Conservation (phyloP, 495 filamentous ascomycete species). For the Thozetella sp. region DNA sequence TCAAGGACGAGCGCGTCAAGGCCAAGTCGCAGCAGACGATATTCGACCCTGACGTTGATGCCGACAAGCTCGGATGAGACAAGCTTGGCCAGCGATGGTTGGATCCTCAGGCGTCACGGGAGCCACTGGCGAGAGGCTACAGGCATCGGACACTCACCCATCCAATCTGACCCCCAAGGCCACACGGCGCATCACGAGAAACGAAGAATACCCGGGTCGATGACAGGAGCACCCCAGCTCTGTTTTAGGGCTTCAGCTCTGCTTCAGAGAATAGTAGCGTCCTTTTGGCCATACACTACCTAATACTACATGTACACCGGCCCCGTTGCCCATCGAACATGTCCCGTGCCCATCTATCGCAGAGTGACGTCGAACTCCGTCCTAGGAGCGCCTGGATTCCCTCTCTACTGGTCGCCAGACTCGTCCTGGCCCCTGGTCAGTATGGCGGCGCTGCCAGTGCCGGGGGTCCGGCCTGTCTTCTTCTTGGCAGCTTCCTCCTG, state of each 20-base stretch:
- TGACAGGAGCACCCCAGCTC: not conserved
- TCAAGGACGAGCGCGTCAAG: slow-evolving; percentile 87
- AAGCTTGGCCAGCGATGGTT: not conserved
- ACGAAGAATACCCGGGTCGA: not conserved
- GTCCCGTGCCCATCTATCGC: slow-evolving; percentile 5
- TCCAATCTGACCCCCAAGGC: too few relatives aligned
- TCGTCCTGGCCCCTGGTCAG: slow-evolving; percentile 67
- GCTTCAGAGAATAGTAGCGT: slow-evolving; percentile 2
- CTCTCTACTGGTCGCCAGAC: slow-evolving; percentile 23
- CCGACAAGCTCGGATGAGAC: slow-evolving; percentile 73
- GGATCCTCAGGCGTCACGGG: not conserved
- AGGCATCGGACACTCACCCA: not conserved
- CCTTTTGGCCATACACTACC: not conserved
- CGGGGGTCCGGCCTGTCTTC: slow-evolving; percentile 80
- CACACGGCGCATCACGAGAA: too few relatives aligned
- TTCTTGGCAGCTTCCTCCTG: slow-evolving; percentile 97
- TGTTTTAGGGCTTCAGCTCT: too few relatives aligned
- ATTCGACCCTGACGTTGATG: slow-evolving; percentile 71
- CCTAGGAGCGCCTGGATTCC: not conserved
- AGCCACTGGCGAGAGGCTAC: not conserved
- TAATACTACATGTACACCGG: slow-evolving; percentile 1
- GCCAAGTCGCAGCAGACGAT: slow-evolving; percentile 62
- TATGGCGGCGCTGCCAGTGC: slow-evolving; percentile 77
- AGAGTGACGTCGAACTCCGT: not conserved
- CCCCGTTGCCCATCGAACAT: not conserved